phyloP scores from a whole-genome alignment of 2,329 filamentous ascomycete genomes.

The Xylaria sp. region DNA sequence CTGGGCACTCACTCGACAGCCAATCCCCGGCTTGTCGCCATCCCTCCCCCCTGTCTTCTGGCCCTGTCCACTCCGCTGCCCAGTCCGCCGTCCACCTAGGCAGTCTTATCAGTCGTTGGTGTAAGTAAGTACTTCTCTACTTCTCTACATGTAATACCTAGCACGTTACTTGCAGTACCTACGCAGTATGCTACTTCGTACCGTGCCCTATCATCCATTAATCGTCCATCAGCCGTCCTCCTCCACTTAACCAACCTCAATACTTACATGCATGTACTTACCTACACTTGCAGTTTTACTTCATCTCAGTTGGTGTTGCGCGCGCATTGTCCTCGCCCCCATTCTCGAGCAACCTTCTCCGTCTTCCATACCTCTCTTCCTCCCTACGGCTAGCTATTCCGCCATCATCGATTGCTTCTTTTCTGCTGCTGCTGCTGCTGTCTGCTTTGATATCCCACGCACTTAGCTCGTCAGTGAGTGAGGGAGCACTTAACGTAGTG shows the following conservation, averaged over 20 bases:
- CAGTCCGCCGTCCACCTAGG: conserved; percentile 8
- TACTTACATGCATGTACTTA: too few species aligned
- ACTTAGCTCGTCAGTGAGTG: neutral
- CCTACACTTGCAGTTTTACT: conserved; percentile 25
- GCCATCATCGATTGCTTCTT: neutral
- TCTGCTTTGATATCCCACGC: conserved; percentile 3
- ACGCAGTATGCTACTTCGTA: neutral
- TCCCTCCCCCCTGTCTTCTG: neutral
- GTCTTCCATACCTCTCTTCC: neutral
- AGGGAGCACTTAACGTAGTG: neutral
- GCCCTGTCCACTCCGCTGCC: conserved; percentile 16
- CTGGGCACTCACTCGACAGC: neutral
- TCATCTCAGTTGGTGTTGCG: conserved; percentile 23
- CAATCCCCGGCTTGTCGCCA: neutral
- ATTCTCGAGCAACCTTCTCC: neutral
- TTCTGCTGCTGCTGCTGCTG: neutral
- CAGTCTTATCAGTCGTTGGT: neutral
- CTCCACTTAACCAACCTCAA: conserved; percentile 26
- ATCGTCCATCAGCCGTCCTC: conserved; percentile 21
- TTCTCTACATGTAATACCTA: neutral
- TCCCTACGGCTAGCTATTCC: neutral
- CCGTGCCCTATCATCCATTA: conserved; percentile 14
- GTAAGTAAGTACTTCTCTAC: neutral
- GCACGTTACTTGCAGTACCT: neutral
- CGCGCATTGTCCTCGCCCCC: conserved; percentile 6